Percentiles rank a stretch among this genome's conserved stretches.
Evolutionary conservation across 2,329 filamentous ascomycete genomes (phyloP).

Genomic region (Dothistroma pini): DNA sequence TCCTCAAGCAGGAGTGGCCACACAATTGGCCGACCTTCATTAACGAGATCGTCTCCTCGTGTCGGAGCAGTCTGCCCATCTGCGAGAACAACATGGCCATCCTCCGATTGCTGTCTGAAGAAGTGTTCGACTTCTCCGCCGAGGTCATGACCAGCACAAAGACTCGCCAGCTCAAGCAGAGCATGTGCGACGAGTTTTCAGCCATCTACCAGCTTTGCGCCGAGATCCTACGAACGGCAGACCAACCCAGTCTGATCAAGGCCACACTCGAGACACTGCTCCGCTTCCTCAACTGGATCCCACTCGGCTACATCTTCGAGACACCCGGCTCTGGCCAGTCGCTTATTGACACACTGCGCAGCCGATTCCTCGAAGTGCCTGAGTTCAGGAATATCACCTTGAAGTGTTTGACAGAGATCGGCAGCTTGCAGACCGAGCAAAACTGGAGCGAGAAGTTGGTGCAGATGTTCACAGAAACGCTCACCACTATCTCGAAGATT

Average conservation of each 20-base stretch:
- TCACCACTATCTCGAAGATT: slow-evolving; percentile 88
- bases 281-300: slow-evolving; percentile 98
- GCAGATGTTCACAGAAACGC: slow-evolving; percentile 96
- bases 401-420: slow-evolving; percentile 96
- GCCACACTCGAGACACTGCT: slow-evolving; percentile 95
- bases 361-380: slow-evolving; percentile 84
- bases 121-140: slow-evolving; percentile 98
- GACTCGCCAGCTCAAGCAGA: slow-evolving; percentile 93
- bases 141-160: slow-evolving; percentile 99
- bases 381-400: slow-evolving; percentile 97
- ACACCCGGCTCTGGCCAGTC: slow-evolving; percentile 59
- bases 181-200: slow-evolving; percentile 98
- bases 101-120: slow-evolving; percentile 87
- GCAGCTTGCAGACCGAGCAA: slow-evolving; percentile 79
- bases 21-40: slow-evolving; percentile 99
- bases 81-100: slow-evolving; percentile 99
- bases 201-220: slow-evolving; percentile 97
- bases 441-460: slow-evolving; percentile 94
- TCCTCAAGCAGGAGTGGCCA: slow-evolving; percentile 99
- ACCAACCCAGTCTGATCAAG: slow-evolving; percentile 83
- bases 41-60: slow-evolving; percentile 97
- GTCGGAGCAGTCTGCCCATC: slow-evolving; percentile 90
- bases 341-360: slow-evolving; percentile 90
- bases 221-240: slow-evolving; percentile 87
- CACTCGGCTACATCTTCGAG: slow-evolving; percentile 97